These are phyloP conservation scores for Castanea sativa DNA, from an alignment of 306 rosid species.

Conservation along the genomic window DNA sequence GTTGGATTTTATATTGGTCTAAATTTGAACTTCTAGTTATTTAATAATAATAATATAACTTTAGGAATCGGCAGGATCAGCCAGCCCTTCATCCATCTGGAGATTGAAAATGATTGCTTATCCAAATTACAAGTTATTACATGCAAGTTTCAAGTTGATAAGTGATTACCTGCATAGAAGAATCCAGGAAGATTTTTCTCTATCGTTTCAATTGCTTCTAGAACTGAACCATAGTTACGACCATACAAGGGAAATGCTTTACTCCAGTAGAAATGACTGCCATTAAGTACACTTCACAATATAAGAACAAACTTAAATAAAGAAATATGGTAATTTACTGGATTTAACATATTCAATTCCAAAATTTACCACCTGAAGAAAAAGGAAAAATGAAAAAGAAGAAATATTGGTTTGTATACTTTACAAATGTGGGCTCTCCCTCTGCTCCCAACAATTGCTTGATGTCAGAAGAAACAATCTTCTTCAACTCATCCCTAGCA, in stretches of 20 bases:
- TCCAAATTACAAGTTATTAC: not conserved
- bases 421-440: conserved; percentile 79
- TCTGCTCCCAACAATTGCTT: conserved; percentile 82
- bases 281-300: conserved; percentile 26
- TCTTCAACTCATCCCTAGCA: conserved; percentile 67
- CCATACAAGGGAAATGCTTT: conserved; percentile 94
- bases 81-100: not conserved
- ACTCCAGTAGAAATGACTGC: conserved; percentile 85
- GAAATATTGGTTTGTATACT: conserved; percentile 42
- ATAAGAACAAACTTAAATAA: conserved; percentile 14
- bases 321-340: not conserved
- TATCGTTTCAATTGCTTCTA: conserved; percentile 78
- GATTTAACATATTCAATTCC: conserved; percentile 6
- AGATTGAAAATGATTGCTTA: not conserved
- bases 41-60: too few species aligned
- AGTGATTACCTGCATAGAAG: conserved; percentile 74
- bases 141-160: not conserved
- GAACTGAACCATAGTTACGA: conserved; percentile 63
- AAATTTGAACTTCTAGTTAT: not conserved
- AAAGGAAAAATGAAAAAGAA: conserved; percentile 1
- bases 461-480: conserved; percentile 77
- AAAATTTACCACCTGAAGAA: conserved; percentile 2
- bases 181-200: conserved; percentile 89
- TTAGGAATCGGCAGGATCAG: not conserved
- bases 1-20: not conserved